These are phyloP conservation scores for Grigorovia humatica DNA, from an alignment of 805 yeast genomes.

Conservation along the genomic window DNA sequence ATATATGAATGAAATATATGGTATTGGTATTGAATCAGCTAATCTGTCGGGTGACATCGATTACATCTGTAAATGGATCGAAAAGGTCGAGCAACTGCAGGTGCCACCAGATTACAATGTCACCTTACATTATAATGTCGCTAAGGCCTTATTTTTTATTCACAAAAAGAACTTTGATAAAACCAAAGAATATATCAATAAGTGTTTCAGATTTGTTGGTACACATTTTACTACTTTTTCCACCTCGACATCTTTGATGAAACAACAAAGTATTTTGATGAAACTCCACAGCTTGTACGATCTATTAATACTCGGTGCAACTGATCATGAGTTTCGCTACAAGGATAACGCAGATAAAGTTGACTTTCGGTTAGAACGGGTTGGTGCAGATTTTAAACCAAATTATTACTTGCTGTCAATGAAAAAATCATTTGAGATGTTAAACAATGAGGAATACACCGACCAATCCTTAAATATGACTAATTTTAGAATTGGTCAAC, in stretches of 20 bases:
- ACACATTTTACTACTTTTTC: constrained; percentile 40
- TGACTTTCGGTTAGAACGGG: constrained; percentile 20
- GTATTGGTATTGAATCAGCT: constrained; percentile 67
- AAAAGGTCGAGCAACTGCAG: constrained; percentile 35
- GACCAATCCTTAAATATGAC: constrained; percentile 36
- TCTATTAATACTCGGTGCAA: constrained; percentile 32
- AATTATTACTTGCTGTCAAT: constrained; percentile 50
- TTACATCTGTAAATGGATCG: constrained; percentile 49
- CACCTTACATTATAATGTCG: constrained; percentile 51
- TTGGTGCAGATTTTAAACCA: constrained; percentile 47
- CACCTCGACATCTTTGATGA: constrained; percentile 40
- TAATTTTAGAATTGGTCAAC: constrained; percentile 48
- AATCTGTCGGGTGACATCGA: constrained; percentile 49
- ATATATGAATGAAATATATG: constrained; percentile 40
- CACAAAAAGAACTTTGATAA: constrained; percentile 25
- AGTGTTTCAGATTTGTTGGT: constrained; percentile 53
- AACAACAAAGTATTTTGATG: constrained; percentile 38
- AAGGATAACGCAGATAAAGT: constrained; percentile 3
- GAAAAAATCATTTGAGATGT: constrained; percentile 39
- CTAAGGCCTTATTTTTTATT: constrained; percentile 47
- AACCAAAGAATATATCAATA: constrained; percentile 34
- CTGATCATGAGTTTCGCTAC: constrained; percentile 4
- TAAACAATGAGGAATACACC: constrained; percentile 14
- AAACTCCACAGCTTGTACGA: constrained; percentile 55
- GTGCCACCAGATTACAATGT: constrained; percentile 42